Base-by-base conservation (phyloP, 345 rosid genomes). In the Tarenaya hassleriana region DNA sequence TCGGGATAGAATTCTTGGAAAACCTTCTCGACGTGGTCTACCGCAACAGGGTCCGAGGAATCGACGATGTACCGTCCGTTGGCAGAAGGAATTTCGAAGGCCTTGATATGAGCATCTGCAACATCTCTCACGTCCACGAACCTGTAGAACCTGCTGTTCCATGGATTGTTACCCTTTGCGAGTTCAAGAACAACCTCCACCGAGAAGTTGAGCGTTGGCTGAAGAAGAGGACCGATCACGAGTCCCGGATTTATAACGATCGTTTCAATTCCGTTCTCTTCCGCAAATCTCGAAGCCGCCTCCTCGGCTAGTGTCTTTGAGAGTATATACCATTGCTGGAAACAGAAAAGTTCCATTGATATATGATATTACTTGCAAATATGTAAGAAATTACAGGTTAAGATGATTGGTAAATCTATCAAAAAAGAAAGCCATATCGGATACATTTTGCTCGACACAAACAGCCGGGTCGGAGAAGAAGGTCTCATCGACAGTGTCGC, bases 401-500 rank as follows among this genome's bases (percentile, higher is more conserved):
- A n/a, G n/a, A n/a, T n/a, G n/a, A n/a, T n/a, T n/a, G n/a, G n/a
- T n/a, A n/a, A n/a, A n/a, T n/a, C n/a, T n/a, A n/a, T n/a, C n/a
- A n/a, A n/a, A n/a, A n/a, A n/a, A n/a, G n/a, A n/a, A n/a, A n/a
- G 40, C n/a, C 13, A 47, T 54, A 3, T 10, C 5, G 40, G 45
- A 52, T n/a, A n/a, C 94, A 82, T 84, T 77, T 46, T 73, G 47
- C 46, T 71, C 54, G 50, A 46, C 70, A 47, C 86, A 78, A 33
- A 73, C 0, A 20, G 66, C 79, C 3, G 86, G 82, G 61, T 77
- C 64, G 34, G 94, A 71, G 72, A 72, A 81, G 91, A 94, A 90
- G 69, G 79, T 74, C 71, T 86, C 97, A 44, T 90, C 97, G 17
- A 80, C 71, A 34, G 76, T 81, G 1, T 80, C 83, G 45, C 79